Percentiles rank a stretch among this genome's conserved stretches.
Evolutionary conservation across 2,329 filamentous ascomycete species (phyloP).

Genomic region (Paecilomyces fulvus): DNA sequence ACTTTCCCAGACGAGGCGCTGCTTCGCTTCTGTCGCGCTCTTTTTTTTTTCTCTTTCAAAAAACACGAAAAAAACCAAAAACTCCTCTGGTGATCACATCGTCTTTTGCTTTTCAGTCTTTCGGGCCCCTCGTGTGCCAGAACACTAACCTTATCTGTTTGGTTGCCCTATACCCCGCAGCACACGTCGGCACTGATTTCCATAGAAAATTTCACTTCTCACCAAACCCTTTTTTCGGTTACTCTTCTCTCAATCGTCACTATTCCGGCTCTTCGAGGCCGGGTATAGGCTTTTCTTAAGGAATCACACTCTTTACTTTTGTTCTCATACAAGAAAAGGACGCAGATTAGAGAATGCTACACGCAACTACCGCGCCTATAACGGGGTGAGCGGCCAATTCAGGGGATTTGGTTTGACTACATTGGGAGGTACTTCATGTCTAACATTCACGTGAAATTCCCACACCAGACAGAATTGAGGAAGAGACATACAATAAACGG

Average conservation of each 20-base stretch:
- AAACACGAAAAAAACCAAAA: neutral
- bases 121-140: neutral
- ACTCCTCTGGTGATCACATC: neutral
- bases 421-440: neutral
- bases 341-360: neutral
- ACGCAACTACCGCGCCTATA: neutral
- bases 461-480: neutral
- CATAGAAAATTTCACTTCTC: conserved; percentile 1
- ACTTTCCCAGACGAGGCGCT: conserved; percentile 1
- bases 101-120: neutral
- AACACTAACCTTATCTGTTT: neutral
- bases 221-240: neutral
- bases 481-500: neutral
- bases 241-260: neutral
- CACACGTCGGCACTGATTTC: conserved; percentile 15
- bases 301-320: neutral
- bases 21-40: conserved; percentile 2
- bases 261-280: neutral
- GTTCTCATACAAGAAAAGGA: neutral
- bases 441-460: neutral
- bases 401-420: neutral
- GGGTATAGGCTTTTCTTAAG: neutral
- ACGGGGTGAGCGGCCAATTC: neutral
- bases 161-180: conserved; percentile 17
- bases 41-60: neutral